Evolutionary conservation across 2,329 filamentous ascomycete species (phyloP).

Genomic region (Taxawa tesnikishii): DNA sequence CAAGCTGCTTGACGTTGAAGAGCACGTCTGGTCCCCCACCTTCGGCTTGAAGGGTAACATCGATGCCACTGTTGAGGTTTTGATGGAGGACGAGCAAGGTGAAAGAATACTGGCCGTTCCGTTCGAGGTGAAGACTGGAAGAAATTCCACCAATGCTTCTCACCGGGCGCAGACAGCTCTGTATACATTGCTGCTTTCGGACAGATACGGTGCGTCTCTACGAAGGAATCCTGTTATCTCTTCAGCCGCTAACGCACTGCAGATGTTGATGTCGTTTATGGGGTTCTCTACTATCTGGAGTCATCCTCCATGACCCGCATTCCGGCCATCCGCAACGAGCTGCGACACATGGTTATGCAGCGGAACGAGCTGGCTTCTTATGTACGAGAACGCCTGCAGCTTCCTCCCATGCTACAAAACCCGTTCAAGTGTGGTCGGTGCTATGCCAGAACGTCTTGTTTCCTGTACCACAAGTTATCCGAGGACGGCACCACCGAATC

Average conservation of each 20-base stretch:
- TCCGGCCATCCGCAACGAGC: slow-evolving; percentile 71
- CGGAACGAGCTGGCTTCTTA: slow-evolving; percentile 81
- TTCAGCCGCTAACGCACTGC: slow-evolving; percentile 2
- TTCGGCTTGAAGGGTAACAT: slow-evolving; percentile 97
- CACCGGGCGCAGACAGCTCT: slow-evolving; percentile 91
- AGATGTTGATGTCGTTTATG: slow-evolving; percentile 82
- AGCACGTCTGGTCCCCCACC: slow-evolving; percentile 96
- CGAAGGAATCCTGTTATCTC: not conserved
- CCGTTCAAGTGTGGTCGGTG: slow-evolving; percentile 74
- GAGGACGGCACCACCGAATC: slow-evolving; percentile 73
- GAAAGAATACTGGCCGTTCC: slow-evolving; percentile 66
- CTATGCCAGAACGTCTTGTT: slow-evolving; percentile 83
- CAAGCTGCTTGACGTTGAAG: slow-evolving; percentile 91
- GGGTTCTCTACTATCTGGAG: slow-evolving; percentile 91
- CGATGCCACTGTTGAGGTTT: slow-evolving; percentile 87
- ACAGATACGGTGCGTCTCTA: slow-evolving; percentile 57
- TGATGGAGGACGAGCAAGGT: slow-evolving; percentile 58
- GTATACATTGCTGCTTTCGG: slow-evolving; percentile 83
- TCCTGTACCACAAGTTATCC: slow-evolving; percentile 82
- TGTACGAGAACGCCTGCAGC: slow-evolving; percentile 65
- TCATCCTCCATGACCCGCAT: slow-evolving; percentile 76
- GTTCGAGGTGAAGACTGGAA: slow-evolving; percentile 92
- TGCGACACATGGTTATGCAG: slow-evolving; percentile 94
- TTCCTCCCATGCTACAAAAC: slow-evolving; percentile 78
- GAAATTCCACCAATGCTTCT: slow-evolving; percentile 60